Percentiles rank a stretch among this genome's conserved stretches.
Evolutionary conservation across 805 yeast species (phyloP).

Genomic region (Myxozyma monticola): DNA sequence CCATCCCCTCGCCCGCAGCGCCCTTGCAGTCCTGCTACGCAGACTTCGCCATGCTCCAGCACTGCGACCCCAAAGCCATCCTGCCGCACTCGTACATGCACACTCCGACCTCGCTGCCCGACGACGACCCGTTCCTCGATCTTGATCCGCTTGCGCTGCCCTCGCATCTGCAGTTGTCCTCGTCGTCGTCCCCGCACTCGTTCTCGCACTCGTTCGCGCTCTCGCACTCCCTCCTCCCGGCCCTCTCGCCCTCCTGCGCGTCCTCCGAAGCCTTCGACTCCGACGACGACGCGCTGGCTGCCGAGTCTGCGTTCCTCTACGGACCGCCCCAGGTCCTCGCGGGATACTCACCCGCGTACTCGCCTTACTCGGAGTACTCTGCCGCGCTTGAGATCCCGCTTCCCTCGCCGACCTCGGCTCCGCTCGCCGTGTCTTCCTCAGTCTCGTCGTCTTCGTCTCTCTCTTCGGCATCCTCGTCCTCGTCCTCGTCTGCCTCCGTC

Average conservation of each 20-base stretch:
- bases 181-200: too few relatives aligned
- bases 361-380: too few relatives aligned
- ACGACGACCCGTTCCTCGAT: too few relatives aligned
- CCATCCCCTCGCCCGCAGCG: not conserved
- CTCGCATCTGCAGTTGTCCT: too few relatives aligned
- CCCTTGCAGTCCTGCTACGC: not conserved
- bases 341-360: not conserved
- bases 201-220: not conserved
- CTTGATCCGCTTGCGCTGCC: conserved; percentile 28
- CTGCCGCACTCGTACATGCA: conserved; percentile 1
- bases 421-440: not conserved
- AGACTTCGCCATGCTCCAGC: not conserved
- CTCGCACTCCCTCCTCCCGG: not conserved
- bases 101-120: conserved; percentile 2
- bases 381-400: too few relatives aligned
- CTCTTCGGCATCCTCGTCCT: conserved; percentile 2
- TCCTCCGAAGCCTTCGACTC: conserved; percentile 3
- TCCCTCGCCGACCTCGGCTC: not conserved
- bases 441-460: not conserved
- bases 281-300: not conserved
- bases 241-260: conserved; percentile 1
- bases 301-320: not conserved
- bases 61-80: conserved; percentile 11
- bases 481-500: conserved; percentile 1
- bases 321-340: not conserved